Conservation (phyloP, 2,329 filamentous ascomycete genomes). For the Aspergillus calidoustus region DNA sequence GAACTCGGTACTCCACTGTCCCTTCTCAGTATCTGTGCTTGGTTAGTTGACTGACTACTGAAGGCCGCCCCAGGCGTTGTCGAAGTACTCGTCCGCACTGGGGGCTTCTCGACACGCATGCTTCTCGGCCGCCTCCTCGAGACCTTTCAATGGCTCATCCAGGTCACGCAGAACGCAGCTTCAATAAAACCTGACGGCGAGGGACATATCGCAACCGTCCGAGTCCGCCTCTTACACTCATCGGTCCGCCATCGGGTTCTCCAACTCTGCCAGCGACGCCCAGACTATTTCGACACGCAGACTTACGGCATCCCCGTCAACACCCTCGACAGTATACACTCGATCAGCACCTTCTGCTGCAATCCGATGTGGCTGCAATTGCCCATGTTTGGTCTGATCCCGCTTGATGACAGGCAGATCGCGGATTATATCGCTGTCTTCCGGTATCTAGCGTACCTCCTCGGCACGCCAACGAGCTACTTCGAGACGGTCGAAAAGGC, state of each 20-base stretch:
- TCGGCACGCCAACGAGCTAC: constrained; percentile 66
- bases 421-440: constrained; percentile 73
- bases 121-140: constrained; percentile 68
- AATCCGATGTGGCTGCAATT: constrained; percentile 69
- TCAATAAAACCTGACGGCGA: constrained; percentile 69
- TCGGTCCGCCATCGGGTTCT: constrained; percentile 68
- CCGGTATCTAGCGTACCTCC: constrained; percentile 71
- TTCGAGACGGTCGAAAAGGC: constrained; percentile 62
- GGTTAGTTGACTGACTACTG: background rate
- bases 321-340: constrained; percentile 56
- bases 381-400: constrained; percentile 70
- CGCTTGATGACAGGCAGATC: constrained; percentile 61
- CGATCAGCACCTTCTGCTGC: constrained; percentile 58
- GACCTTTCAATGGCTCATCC: constrained; percentile 74
- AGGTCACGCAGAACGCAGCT: constrained; percentile 66
- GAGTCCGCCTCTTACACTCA: constrained; percentile 70
- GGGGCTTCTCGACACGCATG: constrained; percentile 70
- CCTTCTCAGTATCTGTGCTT: too few species aligned
- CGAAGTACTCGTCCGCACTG: constrained; percentile 73
- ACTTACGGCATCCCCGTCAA: constrained; percentile 66
- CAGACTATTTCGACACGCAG: constrained; percentile 64
- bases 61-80: constrained; percentile 70
- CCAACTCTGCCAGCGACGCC: constrained; percentile 56
- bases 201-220: constrained; percentile 65
- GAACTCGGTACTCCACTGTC: constrained; percentile 22